Evolutionary conservation across 345 rosid species (phyloP), one percentile per base, ranked within the genome.

Genomic region (Nasturtium officinale): DNA sequence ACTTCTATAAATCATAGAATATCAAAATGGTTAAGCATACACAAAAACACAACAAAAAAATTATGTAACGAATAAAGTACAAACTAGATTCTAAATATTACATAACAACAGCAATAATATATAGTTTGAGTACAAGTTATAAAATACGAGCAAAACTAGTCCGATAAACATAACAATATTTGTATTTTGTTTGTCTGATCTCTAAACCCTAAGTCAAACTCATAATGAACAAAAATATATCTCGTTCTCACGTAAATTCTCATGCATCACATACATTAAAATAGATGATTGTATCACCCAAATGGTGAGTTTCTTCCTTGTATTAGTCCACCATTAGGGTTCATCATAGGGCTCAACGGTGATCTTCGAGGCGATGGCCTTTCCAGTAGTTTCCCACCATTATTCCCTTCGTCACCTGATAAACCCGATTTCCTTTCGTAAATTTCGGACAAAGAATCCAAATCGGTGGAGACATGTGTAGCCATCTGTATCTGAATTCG

Each of bases 331-430:
- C 65, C 78, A 67, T 83, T 78, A 59, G 72, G 56, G 65, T 76
- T 85, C 72, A 84, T 75, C 82, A 83, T 82, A 29, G 88, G 88
- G 45, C 78, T 86, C 74, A 87, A 75, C 20, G 85, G 77, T 51
- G 87, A 79, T 80, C 96, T 80, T 73, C 90, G 67, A 59, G 96
- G 85, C 4, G 96, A 87, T 73, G 92, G 84, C 80, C 92, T 85
- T 67, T 85, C 88, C 17, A 82, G 74, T 77, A 77, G 50, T 82
- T 84, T 86, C 56, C 83, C 56, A n/a, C 60, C 64, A 26, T 76
- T 62, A 35, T 78, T 72, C 26, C 79, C 76, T 38, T 80, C 78
- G 72, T 87, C 91, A 35, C 90, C 83, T 2, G 85, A 84, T 32
- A 85, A 82, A 35, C 81, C 80, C 0, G 90, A 87, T 79, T 90